phyloP scores from a whole-genome alignment of 163 green algal genomes.

The Scenedesmus sp. region DNA sequence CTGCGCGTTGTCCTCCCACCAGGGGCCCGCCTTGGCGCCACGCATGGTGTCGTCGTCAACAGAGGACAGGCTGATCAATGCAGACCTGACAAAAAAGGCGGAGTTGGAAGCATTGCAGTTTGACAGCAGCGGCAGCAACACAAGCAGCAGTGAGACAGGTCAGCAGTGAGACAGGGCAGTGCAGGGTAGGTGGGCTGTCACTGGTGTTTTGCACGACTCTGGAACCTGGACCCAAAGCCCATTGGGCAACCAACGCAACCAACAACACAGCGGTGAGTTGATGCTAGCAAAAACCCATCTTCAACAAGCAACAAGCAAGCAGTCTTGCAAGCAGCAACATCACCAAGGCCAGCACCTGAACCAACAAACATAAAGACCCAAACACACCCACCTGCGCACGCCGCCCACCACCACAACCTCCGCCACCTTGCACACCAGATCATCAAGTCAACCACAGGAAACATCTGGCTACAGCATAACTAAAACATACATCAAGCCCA shows the following conservation, averaged over 20 bases:
- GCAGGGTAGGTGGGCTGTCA: too few species aligned
- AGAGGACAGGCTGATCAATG: conserved; percentile 59
- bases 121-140: background rate
- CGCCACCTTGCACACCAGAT: conserved; percentile 66
- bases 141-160: too few species aligned
- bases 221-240: too few species aligned
- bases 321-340: background rate
- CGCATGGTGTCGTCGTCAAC: conserved; percentile 55
- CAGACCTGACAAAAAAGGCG: background rate
- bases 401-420: conserved; percentile 67
- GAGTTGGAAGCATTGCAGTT: background rate
- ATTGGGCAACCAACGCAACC: too few species aligned
- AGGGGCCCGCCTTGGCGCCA: conserved; percentile 57
- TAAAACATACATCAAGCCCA: background rate
- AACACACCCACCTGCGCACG: conserved; percentile 55
- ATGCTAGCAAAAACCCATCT: too few species aligned
- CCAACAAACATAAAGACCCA: background rate
- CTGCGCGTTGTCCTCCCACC: conserved; percentile 61
- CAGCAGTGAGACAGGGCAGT: too few species aligned
- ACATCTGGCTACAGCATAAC: background rate
- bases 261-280: too few species aligned
- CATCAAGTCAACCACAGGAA: background rate
- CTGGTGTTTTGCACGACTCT: too few species aligned
- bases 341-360: background rate
- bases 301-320: too few species aligned